Percentiles rank a stretch among this genome's conserved stretches.
Evolutionary conservation across 768 basidiomycete genomes (phyloP).

Genomic region (Piloderma croceum): DNA sequence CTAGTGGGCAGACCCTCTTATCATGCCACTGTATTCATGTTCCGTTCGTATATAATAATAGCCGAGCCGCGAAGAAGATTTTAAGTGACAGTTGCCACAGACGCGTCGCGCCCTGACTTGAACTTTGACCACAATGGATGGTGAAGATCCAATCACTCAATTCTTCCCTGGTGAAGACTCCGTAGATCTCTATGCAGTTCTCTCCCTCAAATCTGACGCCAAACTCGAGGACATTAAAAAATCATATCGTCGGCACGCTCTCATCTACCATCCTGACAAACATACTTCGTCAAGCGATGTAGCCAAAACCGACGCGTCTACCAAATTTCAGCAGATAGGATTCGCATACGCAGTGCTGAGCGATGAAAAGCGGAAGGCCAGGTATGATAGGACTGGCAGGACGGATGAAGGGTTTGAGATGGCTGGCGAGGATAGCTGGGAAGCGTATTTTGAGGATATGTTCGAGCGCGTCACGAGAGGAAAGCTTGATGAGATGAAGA

Average conservation of each 20-base stretch:
- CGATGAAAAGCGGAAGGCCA: conserved; percentile 66
- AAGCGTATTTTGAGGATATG: conserved; percentile 87
- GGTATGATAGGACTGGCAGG: conserved; percentile 82
- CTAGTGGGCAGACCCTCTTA: no score
- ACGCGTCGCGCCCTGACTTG: no score
- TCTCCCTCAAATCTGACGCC: conserved; percentile 51
- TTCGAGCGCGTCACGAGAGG: conserved; percentile 84
- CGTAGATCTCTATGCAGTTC: conserved; percentile 75
- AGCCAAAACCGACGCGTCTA: conserved; percentile 62
- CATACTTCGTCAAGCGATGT: conserved; percentile 55
- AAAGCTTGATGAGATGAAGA: conserved; percentile 89
- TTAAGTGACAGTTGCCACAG: no score
- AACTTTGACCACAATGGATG: conserved; percentile 59
- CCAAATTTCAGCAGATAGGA: conserved; percentile 86
- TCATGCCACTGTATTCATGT: no score
- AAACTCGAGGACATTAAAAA: conserved; percentile 68
- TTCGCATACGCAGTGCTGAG: conserved; percentile 89
- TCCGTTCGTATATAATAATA: no score
- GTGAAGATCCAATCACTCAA: conserved; percentile 63
- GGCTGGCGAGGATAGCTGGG: conserved; percentile 85
- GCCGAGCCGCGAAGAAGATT: no score
- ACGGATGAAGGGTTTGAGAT: conserved; percentile 77
- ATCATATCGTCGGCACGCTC: conserved; percentile 79
- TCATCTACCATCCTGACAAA: conserved; percentile 88
- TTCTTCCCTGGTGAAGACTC: conserved; percentile 72